Evolutionary conservation across 805 yeast genomes (phyloP), one percentile per base, ranked within the genome.

Genomic region (Metschnikowia shivogae): DNA sequence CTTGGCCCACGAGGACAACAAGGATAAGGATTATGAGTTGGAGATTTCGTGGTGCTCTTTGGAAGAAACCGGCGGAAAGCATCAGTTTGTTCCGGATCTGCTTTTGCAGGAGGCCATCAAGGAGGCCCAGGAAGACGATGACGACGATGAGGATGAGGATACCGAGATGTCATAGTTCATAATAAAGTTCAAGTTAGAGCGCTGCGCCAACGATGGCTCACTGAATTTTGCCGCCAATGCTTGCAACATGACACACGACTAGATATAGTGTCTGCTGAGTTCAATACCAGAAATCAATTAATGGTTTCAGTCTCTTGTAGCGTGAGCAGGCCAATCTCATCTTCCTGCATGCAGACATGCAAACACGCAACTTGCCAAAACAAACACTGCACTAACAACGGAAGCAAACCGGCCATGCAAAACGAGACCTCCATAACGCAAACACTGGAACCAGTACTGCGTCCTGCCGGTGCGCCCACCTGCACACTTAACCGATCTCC

Each of bases 1-100:
- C 60, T 73, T 84, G 52, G 97, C 98, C 1, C 99, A 95, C 61
- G 99, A 93, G 69, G 99, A 93, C 61, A 89, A 89, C 67, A 93
- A 92, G 67, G 99, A 93, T 64, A 93, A 92, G 67, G 98, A 90
- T 48, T 93, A 89, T 62, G 99, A 93, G 68, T 76, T 93, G 53
- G 99, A 93, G 62, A 76, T 93, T 59, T 80, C 93, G 54, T 93
- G 99, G 99, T 81, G 82, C 44, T 81, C 92, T 31, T 60, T 63
- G 31, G 76, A 78, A 26, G 92, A 84, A 59, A 92, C 97, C 6
- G 77, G 76, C 5, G 95, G 97, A 13, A 63, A 72, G 48, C 98
- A 93, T 64, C 78, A 81, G 62, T 77, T 80, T 54, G 87, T 93
- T 35, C 95, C 96, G 20, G 82, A 78, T 35, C 92, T 81, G 13